These are phyloP conservation scores for Penicillium bialowiezense DNA, from an alignment of 495 filamentous ascomycete genomes.

Conservation along the genomic window DNA sequence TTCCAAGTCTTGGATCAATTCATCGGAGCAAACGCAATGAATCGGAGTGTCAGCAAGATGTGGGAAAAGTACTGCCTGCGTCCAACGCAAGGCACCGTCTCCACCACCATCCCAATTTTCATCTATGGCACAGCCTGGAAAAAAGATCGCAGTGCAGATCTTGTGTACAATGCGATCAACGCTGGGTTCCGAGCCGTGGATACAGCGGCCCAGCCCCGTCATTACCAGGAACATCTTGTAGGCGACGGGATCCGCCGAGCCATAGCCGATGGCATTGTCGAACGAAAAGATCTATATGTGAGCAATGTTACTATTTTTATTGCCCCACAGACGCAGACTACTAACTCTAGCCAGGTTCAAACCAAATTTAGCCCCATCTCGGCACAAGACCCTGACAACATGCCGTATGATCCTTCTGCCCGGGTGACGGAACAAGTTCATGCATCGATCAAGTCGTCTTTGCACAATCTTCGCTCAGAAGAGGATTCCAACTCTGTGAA, in stretches of 20 bases:
- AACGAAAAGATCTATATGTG: slow-evolving; percentile 61
- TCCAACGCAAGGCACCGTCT: slow-evolving; percentile 23
- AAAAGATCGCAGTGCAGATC: slow-evolving; percentile 62
- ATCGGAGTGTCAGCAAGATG: slow-evolving; percentile 26
- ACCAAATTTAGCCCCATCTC: slow-evolving; percentile 71
- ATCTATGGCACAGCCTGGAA: slow-evolving; percentile 92
- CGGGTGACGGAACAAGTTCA: slow-evolving; percentile 60
- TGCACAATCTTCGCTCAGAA: slow-evolving; percentile 56
- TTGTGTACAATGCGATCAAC: slow-evolving; percentile 66
- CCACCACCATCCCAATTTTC: slow-evolving; percentile 49
- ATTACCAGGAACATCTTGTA: slow-evolving; percentile 74
- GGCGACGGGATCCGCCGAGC: slow-evolving; percentile 61
- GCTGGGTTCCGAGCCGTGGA: slow-evolving; percentile 74
- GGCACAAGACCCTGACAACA: slow-evolving; percentile 56
- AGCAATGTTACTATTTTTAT: slow-evolving; percentile 15
- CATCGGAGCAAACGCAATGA: too few relatives aligned
- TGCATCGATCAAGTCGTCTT: slow-evolving; percentile 62
- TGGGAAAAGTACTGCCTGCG: slow-evolving; percentile 37
- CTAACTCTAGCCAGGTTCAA: slow-evolving; percentile 57
- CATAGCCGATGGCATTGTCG: slow-evolving; percentile 54
- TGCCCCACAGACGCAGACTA: background rate
- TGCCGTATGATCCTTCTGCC: slow-evolving; percentile 56
- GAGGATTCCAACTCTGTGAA: slow-evolving; percentile 27
- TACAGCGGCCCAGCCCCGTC: slow-evolving; percentile 74
- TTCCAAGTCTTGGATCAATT: too few relatives aligned